Evolutionary conservation across 345 rosid species (phyloP), one percentile per base, ranked within the genome.

Genomic region (Eucalyptus regnans): DNA sequence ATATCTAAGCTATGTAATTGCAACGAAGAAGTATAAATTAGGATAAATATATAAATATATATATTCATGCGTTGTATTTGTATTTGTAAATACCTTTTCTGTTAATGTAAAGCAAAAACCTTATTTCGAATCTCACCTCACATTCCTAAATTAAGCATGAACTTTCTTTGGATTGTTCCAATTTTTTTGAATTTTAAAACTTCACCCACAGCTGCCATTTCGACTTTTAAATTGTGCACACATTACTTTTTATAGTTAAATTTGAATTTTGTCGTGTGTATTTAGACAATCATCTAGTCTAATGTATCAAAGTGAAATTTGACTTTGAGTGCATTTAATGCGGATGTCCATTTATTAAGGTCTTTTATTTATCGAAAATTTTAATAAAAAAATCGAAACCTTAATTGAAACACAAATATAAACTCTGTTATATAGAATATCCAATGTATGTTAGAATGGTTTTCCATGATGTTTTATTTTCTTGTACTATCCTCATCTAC

Each of bases 81-180:
- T 9, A 22, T 12, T 27, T 60, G n/a, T 60, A 60, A 60, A 60
- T 27, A 60, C 15, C 16, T 60, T 60, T 60, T 60, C 16, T 1
- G 0, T n/a, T 64, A 62, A 29, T n/a, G 0, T n/a, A 64, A 64
- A 64, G 37, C 71, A 64, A 64, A 64, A 64, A n/a, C 0, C 8
- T 64, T 2, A 0, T 29, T 29, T 64, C 9, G 0, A 64, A 5
- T 64, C 33, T n/a, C 5, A 0, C 7, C 12, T 31, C 12, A 31
- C 22, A 1, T 33, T 17, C 48, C 25, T 18, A 37, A 76, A 20
- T 37, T 20, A 20, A 71, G 27, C 14, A 76, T 0, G 14, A 20
- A n/a, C 31, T 64, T 29, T 0, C 0, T 13, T 64, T 7, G 7
- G 1, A 64, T n/a, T 0, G 5, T 37, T 37, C 44, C 0, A 0